Base-by-base conservation (phyloP, 371 early-diverging fungal species). In the Blastocladiella emersonii region DNA sequence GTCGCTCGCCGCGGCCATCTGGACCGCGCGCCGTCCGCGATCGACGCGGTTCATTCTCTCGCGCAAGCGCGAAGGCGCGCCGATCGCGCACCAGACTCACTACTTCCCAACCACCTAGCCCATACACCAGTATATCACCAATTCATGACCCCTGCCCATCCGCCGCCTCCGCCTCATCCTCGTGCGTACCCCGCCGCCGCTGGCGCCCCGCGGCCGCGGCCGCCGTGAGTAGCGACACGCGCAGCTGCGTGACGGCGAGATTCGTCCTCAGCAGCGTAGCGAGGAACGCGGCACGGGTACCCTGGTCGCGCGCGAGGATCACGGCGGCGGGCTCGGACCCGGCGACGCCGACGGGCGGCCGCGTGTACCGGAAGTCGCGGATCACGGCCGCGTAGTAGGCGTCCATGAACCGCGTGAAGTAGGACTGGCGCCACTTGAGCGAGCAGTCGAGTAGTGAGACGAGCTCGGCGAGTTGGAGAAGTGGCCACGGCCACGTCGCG, bases 381-480 rank as follows among this genome's bases (percentile, higher is more conserved):
- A 3, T 17, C 12, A 44, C 23, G 23, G 5, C 3, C 19, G 45
- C 45, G 4, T 19, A 21, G 45, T 44, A 44, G 3, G 5, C 10
- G 19, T 17, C 23, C 43, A 43, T 59, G 60, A 59, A 59, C 15
- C 23, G 19, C 15, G 60, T 19, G 27, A 59, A 59, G 44, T 59
- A 59, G 2, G 41, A 12, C 30, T 59, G 36, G 41, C 41, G 37
- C 60, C 60, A 59, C 30, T 59, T 34, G 4, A 59, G 44, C 36
- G 60, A 21, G 36, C 60, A 59, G 44, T 59, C 60, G 21, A 59
- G n/a, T 12, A 59, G 30, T 25, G 60, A 59, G n/a, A 59, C 19
- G 15, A 35, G 27, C 30, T 59, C 60, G 30, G 60, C 60, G 0
- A 59, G 27, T 25, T 59, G 60, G 36, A 39, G n/a, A 25, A 59